These are phyloP conservation scores for Clonostachys solani DNA, from an alignment of 2,329 filamentous ascomycete genomes.

Conservation along the genomic window DNA sequence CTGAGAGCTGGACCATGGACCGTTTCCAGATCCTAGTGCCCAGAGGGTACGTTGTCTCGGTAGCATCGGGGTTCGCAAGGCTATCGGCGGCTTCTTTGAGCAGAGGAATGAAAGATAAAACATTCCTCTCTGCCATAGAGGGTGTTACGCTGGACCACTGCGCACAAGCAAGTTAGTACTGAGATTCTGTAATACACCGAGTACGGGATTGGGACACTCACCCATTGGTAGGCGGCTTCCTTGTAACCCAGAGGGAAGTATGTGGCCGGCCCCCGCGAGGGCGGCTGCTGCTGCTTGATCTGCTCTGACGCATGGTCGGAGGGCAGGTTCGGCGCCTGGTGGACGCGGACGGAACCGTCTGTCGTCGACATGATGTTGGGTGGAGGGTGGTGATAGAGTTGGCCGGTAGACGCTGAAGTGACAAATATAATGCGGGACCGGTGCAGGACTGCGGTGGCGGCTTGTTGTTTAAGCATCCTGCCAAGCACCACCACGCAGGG, in stretches of 20 bases:
- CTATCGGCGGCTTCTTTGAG: conserved; percentile 71
- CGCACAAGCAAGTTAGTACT: background rate
- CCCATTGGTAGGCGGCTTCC: conserved; percentile 89
- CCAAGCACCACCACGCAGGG: too few species aligned
- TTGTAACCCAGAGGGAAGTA: conserved; percentile 89
- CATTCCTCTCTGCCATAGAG: conserved; percentile 78
- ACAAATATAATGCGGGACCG: conserved; percentile 33
- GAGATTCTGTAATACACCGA: background rate
- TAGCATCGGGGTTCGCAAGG: conserved; percentile 39
- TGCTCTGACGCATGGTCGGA: conserved; percentile 3
- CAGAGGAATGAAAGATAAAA: conserved; percentile 82
- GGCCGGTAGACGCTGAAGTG: conserved; percentile 10
- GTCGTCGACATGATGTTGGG: conserved; percentile 23
- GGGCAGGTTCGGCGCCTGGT: conserved; percentile 9
- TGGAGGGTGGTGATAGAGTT: conserved; percentile 6
- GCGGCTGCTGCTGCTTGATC: conserved; percentile 16
- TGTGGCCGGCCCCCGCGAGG: conserved; percentile 18
- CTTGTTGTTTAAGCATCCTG: conserved; percentile 24
- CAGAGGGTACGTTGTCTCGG: conserved; percentile 65
- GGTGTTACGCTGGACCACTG: conserved; percentile 87
- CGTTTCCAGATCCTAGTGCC: conserved; percentile 85
- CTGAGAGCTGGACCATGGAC: conserved; percentile 76
- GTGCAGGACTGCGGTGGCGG: conserved; percentile 30
- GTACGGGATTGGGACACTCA: conserved; percentile 32
- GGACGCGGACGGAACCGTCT: conserved; percentile 16